A percentile compares a stretch with the other conserved stretches of the same genome.
These are phyloP conservation scores for Myrmaecium sp. DNA, from an alignment of 2,329 filamentous ascomycete genomes.

Conservation along the genomic window DNA sequence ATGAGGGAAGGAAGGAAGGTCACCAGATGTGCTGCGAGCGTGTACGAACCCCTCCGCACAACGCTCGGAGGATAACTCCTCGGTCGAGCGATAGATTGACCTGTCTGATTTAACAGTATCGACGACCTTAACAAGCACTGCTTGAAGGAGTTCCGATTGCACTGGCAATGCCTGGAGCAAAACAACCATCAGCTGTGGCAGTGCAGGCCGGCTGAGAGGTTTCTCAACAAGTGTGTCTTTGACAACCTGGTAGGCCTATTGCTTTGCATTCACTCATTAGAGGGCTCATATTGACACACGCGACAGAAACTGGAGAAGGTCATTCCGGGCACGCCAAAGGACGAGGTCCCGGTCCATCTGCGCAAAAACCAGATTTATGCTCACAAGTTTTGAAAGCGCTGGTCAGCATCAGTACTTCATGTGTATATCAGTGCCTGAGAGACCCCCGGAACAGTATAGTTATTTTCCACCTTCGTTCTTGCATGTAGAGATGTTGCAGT, in stretches of 20 bases:
- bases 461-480: too few species aligned
- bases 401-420: too few species aligned
- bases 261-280: too few species aligned
- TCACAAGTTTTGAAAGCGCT: too few species aligned
- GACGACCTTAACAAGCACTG: conserved; percentile 95
- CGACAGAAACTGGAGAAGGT: conserved; percentile 33
- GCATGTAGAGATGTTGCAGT: too few species aligned
- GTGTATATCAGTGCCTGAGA: too few species aligned
- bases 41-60: conserved; percentile 37
- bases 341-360: conserved; percentile 31
- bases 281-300: conserved; percentile 4
- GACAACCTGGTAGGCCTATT: conserved; percentile 76
- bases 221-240: conserved; percentile 87
- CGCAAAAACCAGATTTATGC: conserved; percentile 28
- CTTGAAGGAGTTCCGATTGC: conserved; percentile 73
- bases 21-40: conserved; percentile 86
- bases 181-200: conserved; percentile 98
- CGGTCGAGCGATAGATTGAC: too few species aligned
- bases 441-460: too few species aligned
- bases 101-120: conserved; percentile 37
- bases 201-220: conserved; percentile 74
- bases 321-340: conserved; percentile 32
- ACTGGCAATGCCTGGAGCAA: conserved; percentile 92
- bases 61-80: not conserved
- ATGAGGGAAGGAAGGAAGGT: conserved; percentile 93